These are phyloP conservation scores for Pseudogymnoascus sp. DNA, from an alignment of 2,329 filamentous ascomycete species.

Conservation along the genomic window DNA sequence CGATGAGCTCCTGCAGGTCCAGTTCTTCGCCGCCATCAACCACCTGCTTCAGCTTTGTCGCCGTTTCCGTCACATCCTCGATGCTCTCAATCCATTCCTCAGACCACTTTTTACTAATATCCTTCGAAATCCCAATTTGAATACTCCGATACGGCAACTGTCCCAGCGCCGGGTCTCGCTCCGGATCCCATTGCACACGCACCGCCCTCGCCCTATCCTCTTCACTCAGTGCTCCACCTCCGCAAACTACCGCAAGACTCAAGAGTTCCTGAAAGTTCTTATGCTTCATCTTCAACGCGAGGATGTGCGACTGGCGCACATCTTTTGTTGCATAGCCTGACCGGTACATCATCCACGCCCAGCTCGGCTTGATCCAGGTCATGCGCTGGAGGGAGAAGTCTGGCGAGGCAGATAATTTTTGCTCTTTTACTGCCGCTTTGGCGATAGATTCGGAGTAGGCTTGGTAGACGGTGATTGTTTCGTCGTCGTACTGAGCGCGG, in stretches of 20 bases:
- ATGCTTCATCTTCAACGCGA: constrained; percentile 49
- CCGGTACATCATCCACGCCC: constrained; percentile 58
- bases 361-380: constrained; percentile 60
- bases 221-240: constrained; percentile 22
- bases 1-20: constrained; percentile 31
- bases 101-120: constrained; percentile 39
- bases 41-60: constrained; percentile 39
- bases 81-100: constrained; percentile 46
- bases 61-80: constrained; percentile 50
- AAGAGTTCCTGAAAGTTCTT: constrained; percentile 43
- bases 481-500: constrained; percentile 41
- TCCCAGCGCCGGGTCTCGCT: constrained; percentile 40
- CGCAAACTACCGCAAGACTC: constrained; percentile 27
- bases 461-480: constrained; percentile 54
- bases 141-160: constrained; percentile 46
- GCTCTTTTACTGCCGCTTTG: constrained; percentile 40
- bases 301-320: constrained; percentile 43
- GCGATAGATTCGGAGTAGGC: constrained; percentile 50
- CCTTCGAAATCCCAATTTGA: constrained; percentile 50
- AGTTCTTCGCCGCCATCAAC: constrained; percentile 33
- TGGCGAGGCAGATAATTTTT: constrained; percentile 45
- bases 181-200: constrained; percentile 58
- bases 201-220: constrained; percentile 31
- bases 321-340: constrained; percentile 54
- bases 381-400: constrained; percentile 47